A percentile compares a stretch with the other conserved stretches of the same genome.
phyloP scores from a whole-genome alignment of 2,329 filamentous ascomycete genomes.

The Xylariales sp. region DNA sequence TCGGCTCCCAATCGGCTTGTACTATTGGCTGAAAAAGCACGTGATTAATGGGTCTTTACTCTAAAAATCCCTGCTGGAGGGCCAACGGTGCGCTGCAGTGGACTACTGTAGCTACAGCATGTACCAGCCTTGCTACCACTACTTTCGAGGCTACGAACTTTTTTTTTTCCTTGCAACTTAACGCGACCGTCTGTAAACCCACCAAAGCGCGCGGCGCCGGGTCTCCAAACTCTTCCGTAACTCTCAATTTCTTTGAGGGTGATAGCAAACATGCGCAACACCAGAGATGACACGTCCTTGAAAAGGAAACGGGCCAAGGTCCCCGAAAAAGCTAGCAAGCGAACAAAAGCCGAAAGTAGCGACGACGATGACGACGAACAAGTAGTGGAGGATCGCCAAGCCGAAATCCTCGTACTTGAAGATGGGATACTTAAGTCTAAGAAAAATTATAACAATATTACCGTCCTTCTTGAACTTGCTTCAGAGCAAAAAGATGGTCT shows the following conservation, averaged over 20 bases:
- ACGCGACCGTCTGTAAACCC: not conserved
- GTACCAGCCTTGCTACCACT: constrained; percentile 43
- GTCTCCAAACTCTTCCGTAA: not conserved
- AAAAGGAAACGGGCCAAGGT: constrained; percentile 65
- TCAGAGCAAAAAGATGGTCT: constrained; percentile 59
- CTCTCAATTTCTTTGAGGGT: not conserved
- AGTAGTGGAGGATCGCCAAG: constrained; percentile 66
- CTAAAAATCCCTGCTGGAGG: constrained; percentile 30
- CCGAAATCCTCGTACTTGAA: constrained; percentile 80
- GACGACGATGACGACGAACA: constrained; percentile 62
- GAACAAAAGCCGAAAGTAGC: constrained; percentile 61
- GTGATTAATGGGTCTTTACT: constrained; percentile 43
- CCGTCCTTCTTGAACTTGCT: constrained; percentile 73
- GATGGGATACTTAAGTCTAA: constrained; percentile 84
- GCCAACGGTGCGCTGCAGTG: constrained; percentile 6
- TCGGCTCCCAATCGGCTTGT: constrained; percentile 37
- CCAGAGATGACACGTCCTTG: constrained; percentile 48
- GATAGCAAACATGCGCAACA: constrained; percentile 47
- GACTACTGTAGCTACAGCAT: not conserved
- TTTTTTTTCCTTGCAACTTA: constrained; percentile 11
- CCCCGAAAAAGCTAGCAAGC: constrained; percentile 62
- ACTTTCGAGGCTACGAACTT: constrained; percentile 43
- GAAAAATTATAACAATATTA: constrained; percentile 93
- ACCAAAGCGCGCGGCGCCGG: not conserved
- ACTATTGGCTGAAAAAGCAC: constrained; percentile 44